These are phyloP conservation scores for Penicillium macrosclerotiorum DNA, from an alignment of 495 filamentous ascomycete species.

Conservation along the genomic window DNA sequence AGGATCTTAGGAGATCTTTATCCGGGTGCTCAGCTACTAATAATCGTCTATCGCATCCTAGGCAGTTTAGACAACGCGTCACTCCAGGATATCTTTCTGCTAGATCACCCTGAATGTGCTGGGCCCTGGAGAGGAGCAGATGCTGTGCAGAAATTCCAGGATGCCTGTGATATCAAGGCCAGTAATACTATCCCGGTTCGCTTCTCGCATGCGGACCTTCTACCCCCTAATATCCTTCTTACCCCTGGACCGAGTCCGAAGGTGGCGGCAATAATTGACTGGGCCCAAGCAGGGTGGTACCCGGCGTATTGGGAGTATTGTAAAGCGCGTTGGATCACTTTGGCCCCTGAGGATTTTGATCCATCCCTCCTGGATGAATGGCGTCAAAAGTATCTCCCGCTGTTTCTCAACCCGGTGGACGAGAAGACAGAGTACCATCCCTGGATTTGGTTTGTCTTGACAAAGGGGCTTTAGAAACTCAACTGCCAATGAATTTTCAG, in stretches of 20 bases:
- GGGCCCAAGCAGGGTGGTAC: constrained; percentile 44
- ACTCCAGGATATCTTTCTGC: constrained; percentile 24
- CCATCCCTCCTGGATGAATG: constrained; percentile 21
- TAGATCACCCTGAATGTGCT: constrained; percentile 6
- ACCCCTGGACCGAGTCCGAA: constrained; percentile 24
- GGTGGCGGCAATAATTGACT: constrained; percentile 39
- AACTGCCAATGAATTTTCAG: no score
- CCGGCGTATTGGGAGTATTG: constrained; percentile 48
- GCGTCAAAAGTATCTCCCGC: constrained; percentile 20
- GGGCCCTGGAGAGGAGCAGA: constrained; percentile 24
- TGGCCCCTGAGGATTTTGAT: constrained; percentile 17
- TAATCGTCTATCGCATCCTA: constrained; percentile 6
- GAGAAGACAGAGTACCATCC: constrained; percentile 10
- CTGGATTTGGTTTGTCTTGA: neutral
- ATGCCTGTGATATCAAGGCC: constrained; percentile 23
- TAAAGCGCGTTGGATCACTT: constrained; percentile 25
- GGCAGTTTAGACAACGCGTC: constrained; percentile 22
- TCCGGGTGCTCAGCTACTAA: constrained; percentile 3
- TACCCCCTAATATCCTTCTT: constrained; percentile 37
- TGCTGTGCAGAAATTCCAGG: constrained; percentile 24
- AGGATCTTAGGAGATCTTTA: constrained; percentile 17
- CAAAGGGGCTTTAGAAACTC: constrained; percentile 11
- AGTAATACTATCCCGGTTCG: constrained; percentile 12
- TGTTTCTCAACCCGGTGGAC: constrained; percentile 25
- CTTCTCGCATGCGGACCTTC: constrained; percentile 41